Conservation (phyloP, 2,329 filamentous ascomycete species). For the Fusarium beomiforme region DNA sequence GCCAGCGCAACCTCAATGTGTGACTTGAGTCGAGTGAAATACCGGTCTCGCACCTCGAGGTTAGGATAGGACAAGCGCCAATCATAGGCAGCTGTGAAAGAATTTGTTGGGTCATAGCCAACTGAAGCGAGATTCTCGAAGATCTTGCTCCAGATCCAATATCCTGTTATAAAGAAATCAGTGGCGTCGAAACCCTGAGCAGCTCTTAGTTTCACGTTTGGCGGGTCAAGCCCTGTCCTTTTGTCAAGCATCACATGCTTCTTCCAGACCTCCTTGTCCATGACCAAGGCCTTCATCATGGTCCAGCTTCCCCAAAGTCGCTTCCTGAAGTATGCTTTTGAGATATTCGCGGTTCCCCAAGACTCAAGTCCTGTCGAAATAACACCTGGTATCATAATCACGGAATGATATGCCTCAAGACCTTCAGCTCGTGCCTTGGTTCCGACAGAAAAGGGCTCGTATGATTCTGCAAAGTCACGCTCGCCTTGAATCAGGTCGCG, state of each 20-base stretch:
- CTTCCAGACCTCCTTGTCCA: slow-evolving; percentile 96
- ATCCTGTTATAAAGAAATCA: slow-evolving; percentile 90
- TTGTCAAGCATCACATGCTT: slow-evolving; percentile 97
- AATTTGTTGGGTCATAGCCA: slow-evolving; percentile 88
- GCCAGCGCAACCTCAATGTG: slow-evolving; percentile 86
- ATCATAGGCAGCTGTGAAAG: slow-evolving; percentile 79
- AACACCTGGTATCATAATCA: slow-evolving; percentile 97
- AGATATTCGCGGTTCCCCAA: slow-evolving; percentile 89
- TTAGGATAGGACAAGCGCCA: slow-evolving; percentile 94
- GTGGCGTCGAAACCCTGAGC: slow-evolving; percentile 98
- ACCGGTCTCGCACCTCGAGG: slow-evolving; percentile 89
- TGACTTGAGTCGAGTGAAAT: slow-evolving; percentile 89
- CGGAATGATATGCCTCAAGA: slow-evolving; percentile 81
- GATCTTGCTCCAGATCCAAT: slow-evolving; percentile 99
- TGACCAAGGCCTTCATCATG: slow-evolving; percentile 95
- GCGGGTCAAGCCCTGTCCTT: slow-evolving; percentile 88
- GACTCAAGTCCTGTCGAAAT: slow-evolving; percentile 97
- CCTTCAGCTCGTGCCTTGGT: slow-evolving; percentile 84
- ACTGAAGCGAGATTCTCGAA: slow-evolving; percentile 95
- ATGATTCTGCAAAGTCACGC: slow-evolving; percentile 82
- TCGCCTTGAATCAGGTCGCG: slow-evolving; percentile 88
- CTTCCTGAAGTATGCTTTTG: slow-evolving; percentile 92
- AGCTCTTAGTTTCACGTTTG: slow-evolving; percentile 87
- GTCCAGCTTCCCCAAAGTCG: slow-evolving; percentile 97
- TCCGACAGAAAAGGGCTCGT: slow-evolving; percentile 94